A percentile compares a stretch with the other conserved stretches of the same genome.
Evolutionary conservation across 169 alveolate species (phyloP).

Genomic region (Pseudocohnilembus persalinus): DNA sequence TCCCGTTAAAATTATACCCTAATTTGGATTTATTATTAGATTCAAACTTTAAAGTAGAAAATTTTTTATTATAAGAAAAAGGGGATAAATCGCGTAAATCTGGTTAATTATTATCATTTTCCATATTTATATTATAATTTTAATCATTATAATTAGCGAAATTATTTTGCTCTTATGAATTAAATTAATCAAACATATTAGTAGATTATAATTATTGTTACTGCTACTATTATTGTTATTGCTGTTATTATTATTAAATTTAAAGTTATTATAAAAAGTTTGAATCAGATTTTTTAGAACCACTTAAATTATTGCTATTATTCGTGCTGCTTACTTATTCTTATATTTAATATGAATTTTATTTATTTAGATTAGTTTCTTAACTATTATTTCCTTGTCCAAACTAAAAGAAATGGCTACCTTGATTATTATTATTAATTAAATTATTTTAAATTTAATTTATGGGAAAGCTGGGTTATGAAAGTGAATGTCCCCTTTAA

Average conservation of each 20-base stretch:
- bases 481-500: neutral
- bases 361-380: neutral
- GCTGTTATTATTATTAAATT: neutral
- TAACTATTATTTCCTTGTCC: too few species aligned
- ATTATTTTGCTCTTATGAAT: neutral
- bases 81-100: constrained; percentile 14
- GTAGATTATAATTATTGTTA: too few species aligned
- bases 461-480: neutral
- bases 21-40: neutral
- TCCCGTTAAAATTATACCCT: constrained; percentile 13
- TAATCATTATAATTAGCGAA: neutral
- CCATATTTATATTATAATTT: neutral
- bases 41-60: constrained; percentile 19
- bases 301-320: neutral
- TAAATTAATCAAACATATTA: neutral
- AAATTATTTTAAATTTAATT: neutral
- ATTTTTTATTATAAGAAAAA: constrained; percentile 11
- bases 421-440: neutral
- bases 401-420: too few species aligned
- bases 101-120: neutral
- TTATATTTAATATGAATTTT: too few species aligned
- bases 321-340: neutral
- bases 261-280: neutral
- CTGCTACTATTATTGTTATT: neutral
- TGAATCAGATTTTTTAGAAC: neutral